Base-by-base conservation (phyloP, 1,284 basidiomycete genomes). In the Vanrija sp. region DNA sequence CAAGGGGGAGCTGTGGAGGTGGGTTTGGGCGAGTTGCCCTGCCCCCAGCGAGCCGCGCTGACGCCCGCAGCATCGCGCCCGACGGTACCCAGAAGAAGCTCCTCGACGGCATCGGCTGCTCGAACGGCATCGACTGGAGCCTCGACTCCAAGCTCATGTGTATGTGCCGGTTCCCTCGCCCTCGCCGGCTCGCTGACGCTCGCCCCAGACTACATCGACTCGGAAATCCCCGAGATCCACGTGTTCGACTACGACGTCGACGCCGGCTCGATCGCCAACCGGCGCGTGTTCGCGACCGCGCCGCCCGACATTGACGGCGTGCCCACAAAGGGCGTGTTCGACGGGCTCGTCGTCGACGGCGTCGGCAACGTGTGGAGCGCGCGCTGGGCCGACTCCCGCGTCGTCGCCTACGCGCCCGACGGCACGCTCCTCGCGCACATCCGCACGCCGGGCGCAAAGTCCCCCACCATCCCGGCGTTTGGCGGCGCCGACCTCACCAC, bases 111-210 rank as follows among this genome's bases (percentile, higher is more conserved):
- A 57, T 77, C 14, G 69, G 70, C 2, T 60, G 57, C 24, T 68
- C 64, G 20, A 77, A 77, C 55, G 75, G 75, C 15, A 65, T 75
- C 22, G 74, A 72, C 43, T 77, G 70, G 64, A 66, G 69, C 6
- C 65, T 66, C 0, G 71, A 74, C 47, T 59, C 62, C 51, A 69
- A 64, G 51, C 64, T 59, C 24, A 70, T 75, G 68, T 75, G 72
- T 75, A 24, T 49, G 70, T 67, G 1, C 19, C 8, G 43, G 8
- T n/a, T 16, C 35, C 27, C 16, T 4, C 5, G 3, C 14, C 24
- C 15, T 36, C 6, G 7, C 19, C 14, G 16, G 5, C 16, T 6
- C 9, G 36, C 49, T 57, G 49, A 59, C 41, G 20, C 14, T 18
- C 31, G 31, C 31, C 2, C 10, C 31, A 73, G 72, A 75, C 62